A percentile compares a stretch with the other conserved stretches of the same genome.
These are phyloP conservation scores for Aspergillus japonicus DNA, from an alignment of 2,329 filamentous ascomycete genomes.

Conservation along the genomic window DNA sequence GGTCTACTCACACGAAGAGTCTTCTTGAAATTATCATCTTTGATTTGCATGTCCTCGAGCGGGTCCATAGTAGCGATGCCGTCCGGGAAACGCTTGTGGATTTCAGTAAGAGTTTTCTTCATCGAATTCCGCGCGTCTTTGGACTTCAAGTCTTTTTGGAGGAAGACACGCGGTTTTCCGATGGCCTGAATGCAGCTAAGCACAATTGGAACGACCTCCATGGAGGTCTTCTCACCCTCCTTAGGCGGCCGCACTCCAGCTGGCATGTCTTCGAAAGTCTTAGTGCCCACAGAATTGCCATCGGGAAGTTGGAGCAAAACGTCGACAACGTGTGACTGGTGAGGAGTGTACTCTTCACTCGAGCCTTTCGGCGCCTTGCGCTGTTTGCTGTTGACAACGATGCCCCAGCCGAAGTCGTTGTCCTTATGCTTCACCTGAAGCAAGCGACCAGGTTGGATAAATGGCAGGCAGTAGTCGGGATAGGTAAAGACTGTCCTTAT, in stretches of 20 bases:
- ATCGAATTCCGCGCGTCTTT: constrained; percentile 67
- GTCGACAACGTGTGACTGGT: constrained; percentile 79
- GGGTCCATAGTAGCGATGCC: constrained; percentile 87
- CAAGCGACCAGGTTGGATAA: constrained; percentile 81
- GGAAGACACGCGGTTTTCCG: constrained; percentile 77
- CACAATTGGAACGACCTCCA: constrained; percentile 83
- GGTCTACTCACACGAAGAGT: constrained; percentile 62
- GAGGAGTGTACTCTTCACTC: constrained; percentile 66
- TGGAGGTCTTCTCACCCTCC: constrained; percentile 64
- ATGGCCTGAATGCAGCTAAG: constrained; percentile 83
- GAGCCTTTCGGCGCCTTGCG: constrained; percentile 66
- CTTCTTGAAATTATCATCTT: constrained; percentile 89
- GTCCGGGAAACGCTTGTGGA: constrained; percentile 85
- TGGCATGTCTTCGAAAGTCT: constrained; percentile 64
- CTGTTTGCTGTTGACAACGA: constrained; percentile 70
- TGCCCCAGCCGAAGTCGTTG: constrained; percentile 91
- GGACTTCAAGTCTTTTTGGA: constrained; percentile 72
- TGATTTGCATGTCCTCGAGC: constrained; percentile 94
- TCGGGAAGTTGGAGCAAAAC: constrained; percentile 69
- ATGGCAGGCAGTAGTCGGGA: constrained; percentile 80
- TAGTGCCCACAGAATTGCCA: constrained; percentile 51
- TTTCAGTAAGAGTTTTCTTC: constrained; percentile 69
- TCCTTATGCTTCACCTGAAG: constrained; percentile 79
- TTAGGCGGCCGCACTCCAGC: constrained; percentile 60
- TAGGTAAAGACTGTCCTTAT: constrained; percentile 91